Evolutionary conservation across 1,284 basidiomycete genomes (phyloP), one percentile per base, ranked within the genome.

Genomic region (Apiotrichum veenhuisii): DNA sequence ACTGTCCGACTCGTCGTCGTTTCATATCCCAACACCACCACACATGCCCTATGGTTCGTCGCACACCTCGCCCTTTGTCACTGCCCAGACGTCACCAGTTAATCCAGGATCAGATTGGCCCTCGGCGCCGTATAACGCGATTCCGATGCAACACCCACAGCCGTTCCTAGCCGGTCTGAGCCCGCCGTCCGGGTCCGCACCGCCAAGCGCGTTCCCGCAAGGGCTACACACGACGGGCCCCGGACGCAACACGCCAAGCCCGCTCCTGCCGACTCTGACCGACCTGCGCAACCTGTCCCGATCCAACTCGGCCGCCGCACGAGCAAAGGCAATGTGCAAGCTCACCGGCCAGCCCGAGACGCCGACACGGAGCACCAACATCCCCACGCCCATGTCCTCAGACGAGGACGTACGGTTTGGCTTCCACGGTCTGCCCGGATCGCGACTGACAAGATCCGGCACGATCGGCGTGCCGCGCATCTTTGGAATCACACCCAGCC

Each of bases 301-400:
- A 10, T 76, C 75, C 12, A 78, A 78, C 54, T 76, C 75, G 22
- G 70, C 72, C 1, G 70, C 71, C 9, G 75, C 75, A 0, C 49
- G 76, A 27, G 71, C 71, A 14, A 66, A 71, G 23, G 76, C 76
- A 2, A 74, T 78, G 73, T 65, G 67, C 26, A 73, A 73, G 61
- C 61, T 78, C 25, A 77, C 74, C 8, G 76, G 76, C n/a, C 50
- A 50, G 42, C 23, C 43, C 18, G 47, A 49, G n/a, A 47, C 64
- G 54, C 46, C 57, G 5, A 59, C 57, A 14, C 48, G 47, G 2
- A 47, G 51, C 30, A 43, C 50, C 27, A 56, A 54, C 34, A 34
- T 56, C 3, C 42, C 43, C 20, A 50, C 54, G 5, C 54, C 51
- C 1, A 30, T 55, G 27, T 58, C 60, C 5, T 60, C 59, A 1